phyloP scores from a whole-genome alignment of 164 flowering plant genomes.

The Aristolochia contorta region DNA sequence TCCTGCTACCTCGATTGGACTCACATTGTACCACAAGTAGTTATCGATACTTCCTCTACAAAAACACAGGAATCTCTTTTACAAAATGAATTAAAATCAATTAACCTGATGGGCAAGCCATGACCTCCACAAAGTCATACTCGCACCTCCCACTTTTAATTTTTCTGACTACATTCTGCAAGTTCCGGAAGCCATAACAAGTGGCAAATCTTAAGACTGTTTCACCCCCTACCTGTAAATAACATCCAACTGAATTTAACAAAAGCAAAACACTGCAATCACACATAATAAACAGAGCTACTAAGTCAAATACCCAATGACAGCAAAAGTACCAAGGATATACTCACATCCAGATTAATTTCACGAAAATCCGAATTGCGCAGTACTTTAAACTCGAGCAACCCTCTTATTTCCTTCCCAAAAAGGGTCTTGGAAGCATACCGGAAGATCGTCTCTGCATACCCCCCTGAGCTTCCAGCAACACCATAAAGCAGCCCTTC shows the following conservation, averaged over 20 bases:
- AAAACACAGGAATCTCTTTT: neutral
- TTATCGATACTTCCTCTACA: neutral
- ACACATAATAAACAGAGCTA: neutral
- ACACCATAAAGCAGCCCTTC: slow-evolving; percentile 83
- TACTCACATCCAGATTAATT: slow-evolving; percentile 68
- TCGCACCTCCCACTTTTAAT: slow-evolving; percentile 77
- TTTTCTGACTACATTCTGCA: slow-evolving; percentile 78
- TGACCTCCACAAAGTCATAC: slow-evolving; percentile 86
- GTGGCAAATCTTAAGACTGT: slow-evolving; percentile 72
- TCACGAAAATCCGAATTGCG: slow-evolving; percentile 88
- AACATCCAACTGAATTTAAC: neutral
- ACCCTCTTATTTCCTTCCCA: slow-evolving; percentile 60
- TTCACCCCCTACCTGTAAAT: slow-evolving; percentile 68
- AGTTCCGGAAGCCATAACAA: slow-evolving; percentile 97
- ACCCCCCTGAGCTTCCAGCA: slow-evolving; percentile 89
- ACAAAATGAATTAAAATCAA: neutral
- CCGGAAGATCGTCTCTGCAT: slow-evolving; percentile 78
- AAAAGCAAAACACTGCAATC: too few species aligned
- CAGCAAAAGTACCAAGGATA: neutral
- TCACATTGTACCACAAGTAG: neutral
- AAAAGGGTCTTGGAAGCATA: slow-evolving; percentile 70
- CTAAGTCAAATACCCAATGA: neutral
- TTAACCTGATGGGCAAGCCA: slow-evolving; percentile 98
- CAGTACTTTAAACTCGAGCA: slow-evolving; percentile 51
- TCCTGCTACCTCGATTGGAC: too few species aligned